Base-by-base conservation (phyloP, 768 basidiomycete genomes). In the Hypholoma sublateritium region DNA sequence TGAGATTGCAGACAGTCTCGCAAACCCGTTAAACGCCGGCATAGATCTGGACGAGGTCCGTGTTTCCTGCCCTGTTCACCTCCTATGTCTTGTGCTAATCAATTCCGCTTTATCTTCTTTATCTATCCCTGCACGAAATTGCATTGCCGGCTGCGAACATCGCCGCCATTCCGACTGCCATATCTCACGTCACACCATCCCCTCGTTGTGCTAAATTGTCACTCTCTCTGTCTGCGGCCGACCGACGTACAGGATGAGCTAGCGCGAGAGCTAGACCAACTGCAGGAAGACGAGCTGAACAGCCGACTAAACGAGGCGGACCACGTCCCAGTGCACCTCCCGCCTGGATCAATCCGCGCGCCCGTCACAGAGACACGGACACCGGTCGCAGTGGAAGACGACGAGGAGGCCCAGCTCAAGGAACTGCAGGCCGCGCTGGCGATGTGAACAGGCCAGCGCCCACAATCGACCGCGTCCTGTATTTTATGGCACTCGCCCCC, bases 1-100 rank as follows among this genome's bases (percentile, higher is more conserved):
- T 67, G 97, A 99, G 78, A 91, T 98, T 60, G 88, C 89, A 52
- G 89, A 92, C 12, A 84, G 89, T 51, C 92, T 98, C 66, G 89
- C 93, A 44, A 85, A 83, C 65, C 89, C 91, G 22, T 65, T 79
- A 28, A 78, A 79, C 53, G 75, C 77, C 48, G 83, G 82, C 35
- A 69, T 82, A 59, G 75, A 79, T 32, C 56, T 84, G 45, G 93
- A 95, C 71, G 92, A 95, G 67, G 95, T 91, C 65, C 61, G 80
- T 71, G 11, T 39, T n/a, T 41, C 42, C 7, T 48, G 24, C 41
- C 51, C 19, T 25, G 11, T 47, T 43, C 28, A 32, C 25, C 32
- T 50, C 50, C 6, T 59, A 21, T 47, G 47, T 24, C 41, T 58
- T 12, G 14, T 53, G 14, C 61, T 57, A 51, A 51, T 24, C 19